Evolutionary conservation across 352 stramenopile genomes (phyloP), one percentile per base, ranked within the genome.

Genomic region (Phytophthora hybrid): DNA sequence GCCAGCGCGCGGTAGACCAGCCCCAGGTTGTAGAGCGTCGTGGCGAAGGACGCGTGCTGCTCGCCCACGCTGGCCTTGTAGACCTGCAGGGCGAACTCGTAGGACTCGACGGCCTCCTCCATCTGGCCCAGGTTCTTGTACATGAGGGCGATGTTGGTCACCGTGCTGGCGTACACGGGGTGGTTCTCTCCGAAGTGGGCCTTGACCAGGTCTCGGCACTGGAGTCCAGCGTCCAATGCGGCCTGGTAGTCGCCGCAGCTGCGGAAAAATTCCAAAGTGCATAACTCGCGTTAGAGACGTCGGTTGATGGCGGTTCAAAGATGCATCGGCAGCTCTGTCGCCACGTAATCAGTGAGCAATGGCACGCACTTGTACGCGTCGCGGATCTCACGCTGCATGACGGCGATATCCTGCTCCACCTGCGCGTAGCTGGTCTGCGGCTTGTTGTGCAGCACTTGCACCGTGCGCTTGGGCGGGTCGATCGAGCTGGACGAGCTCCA

Each of bases 131-230:
- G 41, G 70, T 92, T 94, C 80, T 96, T 96, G 78, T 96, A 90
- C 88, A 96, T 95, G 57, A 96, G 85, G 23, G 89, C 89, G 49
- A 96, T 93, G 71, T 96, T 95, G 63, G 88, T 94, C 59, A 96
- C 85, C 46, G 89, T 95, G 60, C 89, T 95, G 10, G 89, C 89
- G 47, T 90, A 96, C 23, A 96, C 89, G 0, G 89, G 87, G 56
- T 96, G 89, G 34, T 78, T 80, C 67, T 93, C 84, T 53, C 89
- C 89, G 57, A 96, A 94, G 66, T 96, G 89, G 46, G 73, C 59
- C 69, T 91, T 80, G 41, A 94, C 87, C 54, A 85, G 49, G 55
- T 96, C 89, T 55, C 89, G 87, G 49, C 89, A 96, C 65, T 91
- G 57, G 41, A 93, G 56, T 1, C 84, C 87, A 31, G 83, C 77